Evolutionary conservation across 257 asterid genomes (phyloP).

Genomic region (Solanum chiquidenum): DNA sequence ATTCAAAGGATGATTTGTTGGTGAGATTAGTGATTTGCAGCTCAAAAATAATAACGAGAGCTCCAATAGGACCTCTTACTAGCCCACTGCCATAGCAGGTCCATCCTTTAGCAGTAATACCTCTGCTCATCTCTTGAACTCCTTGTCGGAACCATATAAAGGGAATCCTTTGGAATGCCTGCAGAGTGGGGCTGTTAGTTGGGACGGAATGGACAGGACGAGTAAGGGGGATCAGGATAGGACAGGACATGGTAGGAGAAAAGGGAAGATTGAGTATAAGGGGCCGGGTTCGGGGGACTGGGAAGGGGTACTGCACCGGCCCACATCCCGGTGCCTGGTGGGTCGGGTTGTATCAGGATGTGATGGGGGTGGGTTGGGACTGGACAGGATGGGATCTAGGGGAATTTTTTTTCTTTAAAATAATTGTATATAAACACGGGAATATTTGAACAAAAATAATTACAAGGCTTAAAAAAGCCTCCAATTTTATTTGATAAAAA

Average conservation of each 20-base stretch:
- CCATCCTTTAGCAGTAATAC: background rate
- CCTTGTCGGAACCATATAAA: background rate
- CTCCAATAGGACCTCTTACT: background rate
- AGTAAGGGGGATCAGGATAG: background rate
- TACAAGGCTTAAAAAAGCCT: background rate
- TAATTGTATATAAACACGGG: background rate
- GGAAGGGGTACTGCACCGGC: background rate
- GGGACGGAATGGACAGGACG: background rate
- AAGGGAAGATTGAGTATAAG: background rate
- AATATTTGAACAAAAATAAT: background rate
- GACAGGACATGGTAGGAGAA: background rate
- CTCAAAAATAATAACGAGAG: background rate
- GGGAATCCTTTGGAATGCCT: background rate
- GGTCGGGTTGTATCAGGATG: background rate
- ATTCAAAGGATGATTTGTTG: background rate
- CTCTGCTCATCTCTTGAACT: background rate
- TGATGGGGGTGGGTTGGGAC: background rate
- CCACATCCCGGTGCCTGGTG: background rate
- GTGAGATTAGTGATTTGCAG: background rate
- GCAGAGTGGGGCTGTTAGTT: background rate
- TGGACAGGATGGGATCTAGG: background rate
- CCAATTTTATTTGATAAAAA: background rate
- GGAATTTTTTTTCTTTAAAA: background rate
- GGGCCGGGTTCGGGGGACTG: background rate
- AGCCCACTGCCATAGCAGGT: background rate